These are phyloP conservation scores for Wickerhamiella sorbophila DNA, from an alignment of 805 yeast genomes.

Conservation along the genomic window DNA sequence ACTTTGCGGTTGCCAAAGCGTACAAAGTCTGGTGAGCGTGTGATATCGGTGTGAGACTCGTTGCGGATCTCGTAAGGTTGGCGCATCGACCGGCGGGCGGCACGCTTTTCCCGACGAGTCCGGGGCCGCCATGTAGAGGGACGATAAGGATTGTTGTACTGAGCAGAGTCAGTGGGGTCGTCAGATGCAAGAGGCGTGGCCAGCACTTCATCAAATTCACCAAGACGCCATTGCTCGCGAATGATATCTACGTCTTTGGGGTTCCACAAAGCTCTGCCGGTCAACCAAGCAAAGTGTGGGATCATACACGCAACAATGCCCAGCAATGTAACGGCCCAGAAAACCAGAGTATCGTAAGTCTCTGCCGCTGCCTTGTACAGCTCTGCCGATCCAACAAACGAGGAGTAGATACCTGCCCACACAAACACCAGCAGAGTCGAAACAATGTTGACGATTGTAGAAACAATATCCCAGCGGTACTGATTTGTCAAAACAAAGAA, in stretches of 20 bases:
- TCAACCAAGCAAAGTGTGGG: slow-evolving; percentile 48
- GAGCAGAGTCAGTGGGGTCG: slow-evolving; percentile 20
- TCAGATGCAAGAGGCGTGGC: slow-evolving; percentile 20
- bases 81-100: slow-evolving; percentile 1
- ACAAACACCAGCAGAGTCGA: slow-evolving; percentile 48
- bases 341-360: slow-evolving; percentile 42
- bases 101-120: not conserved
- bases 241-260: slow-evolving; percentile 62
- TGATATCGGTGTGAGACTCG: slow-evolving; percentile 13
- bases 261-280: slow-evolving; percentile 35
- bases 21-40: slow-evolving; percentile 17
- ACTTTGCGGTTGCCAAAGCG: slow-evolving; percentile 12
- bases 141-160: slow-evolving; percentile 19
- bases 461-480: slow-evolving; percentile 67
- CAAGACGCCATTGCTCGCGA: slow-evolving; percentile 43
- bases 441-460: slow-evolving; percentile 37
- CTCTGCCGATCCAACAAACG: slow-evolving; percentile 36
- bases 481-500: slow-evolving; percentile 54
- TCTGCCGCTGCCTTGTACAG: slow-evolving; percentile 52
- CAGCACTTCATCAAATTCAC: slow-evolving; percentile 32
- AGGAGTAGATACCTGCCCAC: slow-evolving; percentile 78
- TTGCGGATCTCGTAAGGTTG: slow-evolving; percentile 13
- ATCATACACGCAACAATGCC: slow-evolving; percentile 42
- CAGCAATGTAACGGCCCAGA: slow-evolving; percentile 52
- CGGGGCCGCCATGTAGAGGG: slow-evolving; percentile 9